Conservation (phyloP, 179 eudicot species). For the Amaranthus tricolor region DNA sequence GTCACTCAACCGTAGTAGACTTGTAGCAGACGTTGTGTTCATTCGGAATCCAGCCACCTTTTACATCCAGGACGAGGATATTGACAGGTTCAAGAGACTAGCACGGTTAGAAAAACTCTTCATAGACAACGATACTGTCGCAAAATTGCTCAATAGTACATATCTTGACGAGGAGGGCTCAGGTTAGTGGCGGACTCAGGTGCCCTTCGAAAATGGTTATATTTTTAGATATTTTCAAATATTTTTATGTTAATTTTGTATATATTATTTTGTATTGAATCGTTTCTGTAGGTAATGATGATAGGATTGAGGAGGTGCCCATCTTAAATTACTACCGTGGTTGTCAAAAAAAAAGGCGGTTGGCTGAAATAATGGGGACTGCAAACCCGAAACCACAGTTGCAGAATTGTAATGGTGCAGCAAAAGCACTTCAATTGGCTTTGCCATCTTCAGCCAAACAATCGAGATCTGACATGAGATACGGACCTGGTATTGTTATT, state of each 20-base stretch:
- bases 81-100: conserved; percentile 64
- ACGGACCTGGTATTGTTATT: conserved; percentile 60
- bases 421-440: conserved; percentile 21
- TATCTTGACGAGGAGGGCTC: conserved; percentile 11
- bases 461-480: conserved; percentile 20
- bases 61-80: conserved; percentile 42
- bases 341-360: conserved; percentile 27
- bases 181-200: background rate
- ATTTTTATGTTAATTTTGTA: no score
- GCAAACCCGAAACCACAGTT: conserved; percentile 8
- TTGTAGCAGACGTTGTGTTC: conserved; percentile 49
- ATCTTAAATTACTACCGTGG: conserved; percentile 18
- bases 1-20: conserved; percentile 27
- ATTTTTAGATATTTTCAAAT: no score
- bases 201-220: no score
- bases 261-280: no score
- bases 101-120: conserved; percentile 45
- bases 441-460: conserved; percentile 24
- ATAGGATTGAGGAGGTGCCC: conserved; percentile 29
- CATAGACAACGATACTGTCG: conserved; percentile 38
- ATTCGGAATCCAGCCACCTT: conserved; percentile 45
- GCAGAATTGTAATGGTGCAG: conserved; percentile 16
- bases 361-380: conserved; percentile 19
- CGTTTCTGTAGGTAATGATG: background rate
- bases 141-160: conserved; percentile 24